Base-by-base conservation (phyloP, 2,329 filamentous ascomycete species). In the Botrytis fragariae region DNA sequence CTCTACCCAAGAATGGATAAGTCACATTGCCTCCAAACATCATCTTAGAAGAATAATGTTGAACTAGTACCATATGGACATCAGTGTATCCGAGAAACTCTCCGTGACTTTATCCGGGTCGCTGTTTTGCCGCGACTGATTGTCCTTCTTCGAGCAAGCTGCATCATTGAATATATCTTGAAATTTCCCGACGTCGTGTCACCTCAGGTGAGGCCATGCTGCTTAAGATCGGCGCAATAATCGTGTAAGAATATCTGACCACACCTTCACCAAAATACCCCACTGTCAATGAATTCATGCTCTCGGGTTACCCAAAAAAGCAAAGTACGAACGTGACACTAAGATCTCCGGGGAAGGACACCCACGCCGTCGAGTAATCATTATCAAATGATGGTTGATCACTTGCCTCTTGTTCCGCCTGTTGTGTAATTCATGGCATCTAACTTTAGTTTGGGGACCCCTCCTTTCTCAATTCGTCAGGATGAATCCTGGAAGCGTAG, bases 381-480 rank as follows among this genome's bases (percentile, higher is more conserved):
- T 42, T 20, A 42, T 54, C 65, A n/a, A 39, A 68, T 57, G 35
- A 42, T 42, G 18, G 51, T 67, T 42, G 48, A 68, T 68, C 45
- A 54, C 35, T 68, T 57, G 65, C 65, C 64, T 57, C 32, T 39
- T 54, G 48, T 42, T 68, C 37, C 25, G 20, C 37, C 25, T 57
- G 65, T 18, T 57, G 65, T 57, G 35, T 22, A 25, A 32, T 57
- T 29, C 35, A 20, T 57, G 3, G 16, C 39, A 57, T 32, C 65
- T 32, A 42, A 29, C n/a, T n/a, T n/a, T 57, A 42, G 35, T 32
- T 39, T 54, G 64, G 32, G 25, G 12, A 39, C 44, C 5, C 12
- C 42, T 61, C 32, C 59, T 67, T 39, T 39, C 65, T 68, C 48
- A 22, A 68, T 68, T 57, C 10, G 65, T 68, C 48, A 57, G 29